A percentile compares a stretch with the other conserved stretches of the same genome.
phyloP scores from a whole-genome alignment of 768 basidiomycete genomes.

The Pluteus cervinus region DNA sequence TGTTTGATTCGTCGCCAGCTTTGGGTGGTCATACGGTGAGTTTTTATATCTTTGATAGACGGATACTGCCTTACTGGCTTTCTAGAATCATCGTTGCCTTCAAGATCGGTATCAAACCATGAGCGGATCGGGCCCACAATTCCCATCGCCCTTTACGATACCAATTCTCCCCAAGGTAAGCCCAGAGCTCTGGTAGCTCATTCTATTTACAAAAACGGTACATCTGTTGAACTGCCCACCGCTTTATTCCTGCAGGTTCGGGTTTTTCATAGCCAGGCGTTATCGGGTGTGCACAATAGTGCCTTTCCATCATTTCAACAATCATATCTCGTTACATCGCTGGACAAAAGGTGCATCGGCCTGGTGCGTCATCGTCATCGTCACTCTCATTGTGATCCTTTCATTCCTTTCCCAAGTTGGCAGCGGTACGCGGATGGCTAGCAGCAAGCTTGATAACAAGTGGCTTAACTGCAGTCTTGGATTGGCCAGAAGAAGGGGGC shows the following conservation, averaged over 20 bases:
- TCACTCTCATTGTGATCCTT: too few relatives aligned
- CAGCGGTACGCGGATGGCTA: too few relatives aligned
- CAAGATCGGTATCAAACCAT: slow-evolving; percentile 15
- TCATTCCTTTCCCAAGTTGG: too few relatives aligned
- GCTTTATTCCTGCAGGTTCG: slow-evolving; percentile 8
- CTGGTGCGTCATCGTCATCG: too few relatives aligned
- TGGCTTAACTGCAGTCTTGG: too few relatives aligned
- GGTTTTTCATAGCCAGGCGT: slow-evolving; percentile 13
- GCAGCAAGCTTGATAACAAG: too few relatives aligned
- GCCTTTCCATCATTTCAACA: slow-evolving; percentile 16
- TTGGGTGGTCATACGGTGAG: slow-evolving; percentile 2
- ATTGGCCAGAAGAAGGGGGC: too few relatives aligned
- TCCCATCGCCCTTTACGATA: slow-evolving; percentile 18
- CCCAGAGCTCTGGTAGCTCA: slow-evolving; percentile 16
- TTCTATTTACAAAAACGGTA: slow-evolving; percentile 18
- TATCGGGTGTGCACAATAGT: slow-evolving; percentile 15
- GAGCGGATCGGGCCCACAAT: slow-evolving; percentile 16
- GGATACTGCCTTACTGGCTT: slow-evolving; percentile 17
- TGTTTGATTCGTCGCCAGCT: slow-evolving; percentile 29
- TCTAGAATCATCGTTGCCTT: slow-evolving; percentile 24
- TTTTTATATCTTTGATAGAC: slow-evolving; percentile 2
- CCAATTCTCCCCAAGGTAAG: slow-evolving; percentile 21
- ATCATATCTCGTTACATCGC: slow-evolving; percentile 10
- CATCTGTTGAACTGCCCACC: slow-evolving; percentile 16
- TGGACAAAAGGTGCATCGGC: slow-evolving; percentile 15